Conservation (phyloP, 2,329 filamentous ascomycete species). For the Dendryphion nanum region DNA sequence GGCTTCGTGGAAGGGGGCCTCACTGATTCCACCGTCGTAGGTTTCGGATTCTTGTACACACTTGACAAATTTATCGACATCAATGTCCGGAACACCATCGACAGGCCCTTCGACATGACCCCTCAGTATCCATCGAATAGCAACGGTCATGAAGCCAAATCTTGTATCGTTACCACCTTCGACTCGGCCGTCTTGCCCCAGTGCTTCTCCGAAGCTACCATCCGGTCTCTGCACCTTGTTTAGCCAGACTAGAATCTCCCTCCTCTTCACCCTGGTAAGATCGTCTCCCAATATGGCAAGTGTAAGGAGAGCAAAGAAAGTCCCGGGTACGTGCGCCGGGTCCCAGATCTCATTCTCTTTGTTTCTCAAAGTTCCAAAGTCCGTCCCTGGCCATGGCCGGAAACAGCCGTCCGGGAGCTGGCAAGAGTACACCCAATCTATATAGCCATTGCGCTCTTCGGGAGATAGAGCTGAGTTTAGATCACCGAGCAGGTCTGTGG, state of each 20-base stretch:
- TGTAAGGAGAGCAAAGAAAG: constrained; percentile 80
- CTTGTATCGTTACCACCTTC: constrained; percentile 81
- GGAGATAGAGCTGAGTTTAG: constrained; percentile 55
- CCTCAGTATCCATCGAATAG: constrained; percentile 77
- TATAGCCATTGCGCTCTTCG: constrained; percentile 56
- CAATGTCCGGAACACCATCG: constrained; percentile 66
- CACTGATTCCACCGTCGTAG: constrained; percentile 82
- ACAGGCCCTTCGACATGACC: constrained; percentile 55
- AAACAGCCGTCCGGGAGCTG: constrained; percentile 88
- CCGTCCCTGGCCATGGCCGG: constrained; percentile 74
- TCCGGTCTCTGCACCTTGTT: constrained; percentile 72
- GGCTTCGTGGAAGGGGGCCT: constrained; percentile 75
- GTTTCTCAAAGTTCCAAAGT: constrained; percentile 50
- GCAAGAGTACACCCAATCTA: constrained; percentile 79
- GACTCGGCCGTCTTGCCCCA: constrained; percentile 60
- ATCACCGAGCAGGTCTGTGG: constrained; percentile 74
- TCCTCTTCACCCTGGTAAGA: constrained; percentile 62
- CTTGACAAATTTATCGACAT: constrained; percentile 66
- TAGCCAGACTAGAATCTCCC: constrained; percentile 71
- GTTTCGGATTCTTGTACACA: constrained; percentile 71
- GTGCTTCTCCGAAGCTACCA: constrained; percentile 86
- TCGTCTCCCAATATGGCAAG: constrained; percentile 67
- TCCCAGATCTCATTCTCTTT: constrained; percentile 61
- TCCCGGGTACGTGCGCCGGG: constrained; percentile 81
- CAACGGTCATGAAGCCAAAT: constrained; percentile 81